Evolutionary conservation across 2,329 filamentous ascomycete genomes (phyloP), one percentile per base, ranked within the genome.

Genomic region (Monilinia polystroma): DNA sequence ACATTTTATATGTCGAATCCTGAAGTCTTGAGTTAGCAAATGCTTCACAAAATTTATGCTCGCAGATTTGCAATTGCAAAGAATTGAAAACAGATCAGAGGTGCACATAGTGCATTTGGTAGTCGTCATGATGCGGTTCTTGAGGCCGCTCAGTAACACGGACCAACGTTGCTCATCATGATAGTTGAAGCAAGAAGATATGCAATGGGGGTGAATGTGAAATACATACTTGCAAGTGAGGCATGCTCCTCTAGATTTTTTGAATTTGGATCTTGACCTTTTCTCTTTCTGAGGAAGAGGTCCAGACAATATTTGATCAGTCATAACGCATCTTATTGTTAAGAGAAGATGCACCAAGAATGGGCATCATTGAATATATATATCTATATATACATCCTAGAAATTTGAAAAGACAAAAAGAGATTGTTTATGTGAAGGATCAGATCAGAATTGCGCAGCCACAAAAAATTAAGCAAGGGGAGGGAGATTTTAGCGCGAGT

Each of bases 121-220:
- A 81, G 83, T 91, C 91, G 85, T 92, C 91, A 90, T 85, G 78
- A 82, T 81, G 87, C 88, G 89, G 91, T 90, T 93, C 90, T 93
- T 93, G 91, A 92, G 85, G 87, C 89, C 88, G 88, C 89, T 93
- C 90, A 86, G 91, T 87, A 94, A 95, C 90, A 94, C 90, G 91
- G 91, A 94, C 91, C 90, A 93, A 93, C 88, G 84, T 83, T 85
- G 90, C 84, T 93, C 90, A 93, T 93, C 90, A 90, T 84, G 75
- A 75, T 78, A 71, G 10, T 59, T 73, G 3, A 16, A 32, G 12
- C 32, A 23, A 49, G 23, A n/a, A 4, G 6, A 35, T 1, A 35
- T 18, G 16, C 32, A n/a, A 29, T 32, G 38, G n/a, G 11, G 6
- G 38, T n/a, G 20, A 29, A 45, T 35, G 26, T 23, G 45, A 43